Evolutionary conservation across 116 monocot genomes (phyloP).

Genomic region (Thalassia testudinum): DNA sequence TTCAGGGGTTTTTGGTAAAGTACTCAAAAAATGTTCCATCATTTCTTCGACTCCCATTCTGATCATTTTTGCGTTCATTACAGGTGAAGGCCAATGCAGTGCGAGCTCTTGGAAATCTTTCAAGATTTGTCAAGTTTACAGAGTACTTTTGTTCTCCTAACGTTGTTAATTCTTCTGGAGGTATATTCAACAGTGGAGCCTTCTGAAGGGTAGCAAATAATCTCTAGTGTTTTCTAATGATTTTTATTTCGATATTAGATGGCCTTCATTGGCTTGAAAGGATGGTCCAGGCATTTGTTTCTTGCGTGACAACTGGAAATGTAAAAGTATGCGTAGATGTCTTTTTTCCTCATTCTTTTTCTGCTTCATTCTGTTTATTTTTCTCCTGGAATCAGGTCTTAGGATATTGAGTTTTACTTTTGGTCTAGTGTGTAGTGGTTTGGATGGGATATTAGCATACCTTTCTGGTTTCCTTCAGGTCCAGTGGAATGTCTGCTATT

Average conservation of each 20-base stretch:
- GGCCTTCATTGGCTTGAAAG: slow-evolving; percentile 60
- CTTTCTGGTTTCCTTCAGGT: slow-evolving; percentile 35
- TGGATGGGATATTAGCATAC: not conserved
- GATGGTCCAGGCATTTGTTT: slow-evolving; percentile 95
- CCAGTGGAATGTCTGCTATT: slow-evolving; percentile 99
- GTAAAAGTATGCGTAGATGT: slow-evolving; percentile 51
- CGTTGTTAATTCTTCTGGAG: too few relatives aligned
- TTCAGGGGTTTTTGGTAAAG: too few relatives aligned
- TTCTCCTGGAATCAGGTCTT: too few relatives aligned
- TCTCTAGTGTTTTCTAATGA: too few relatives aligned
- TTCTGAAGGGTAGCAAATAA: too few relatives aligned
- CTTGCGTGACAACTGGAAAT: slow-evolving; percentile 99
- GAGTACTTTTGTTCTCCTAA: slow-evolving; percentile 3
- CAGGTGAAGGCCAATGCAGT: slow-evolving; percentile 99
- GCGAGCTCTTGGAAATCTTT: slow-evolving; percentile 95
- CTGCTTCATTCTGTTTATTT: not conserved
- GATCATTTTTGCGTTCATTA: not conserved
- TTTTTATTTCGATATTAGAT: not conserved
- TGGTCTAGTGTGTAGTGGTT: too few relatives aligned
- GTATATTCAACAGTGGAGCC: too few relatives aligned
- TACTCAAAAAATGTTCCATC: too few relatives aligned
- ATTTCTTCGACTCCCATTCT: too few relatives aligned
- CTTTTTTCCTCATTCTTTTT: not conserved
- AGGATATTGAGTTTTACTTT: too few relatives aligned
- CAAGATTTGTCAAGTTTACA: slow-evolving; percentile 68